Evolutionary conservation across 176 grass and related monocot species (phyloP).

Genomic region (Stipa capillata): DNA sequence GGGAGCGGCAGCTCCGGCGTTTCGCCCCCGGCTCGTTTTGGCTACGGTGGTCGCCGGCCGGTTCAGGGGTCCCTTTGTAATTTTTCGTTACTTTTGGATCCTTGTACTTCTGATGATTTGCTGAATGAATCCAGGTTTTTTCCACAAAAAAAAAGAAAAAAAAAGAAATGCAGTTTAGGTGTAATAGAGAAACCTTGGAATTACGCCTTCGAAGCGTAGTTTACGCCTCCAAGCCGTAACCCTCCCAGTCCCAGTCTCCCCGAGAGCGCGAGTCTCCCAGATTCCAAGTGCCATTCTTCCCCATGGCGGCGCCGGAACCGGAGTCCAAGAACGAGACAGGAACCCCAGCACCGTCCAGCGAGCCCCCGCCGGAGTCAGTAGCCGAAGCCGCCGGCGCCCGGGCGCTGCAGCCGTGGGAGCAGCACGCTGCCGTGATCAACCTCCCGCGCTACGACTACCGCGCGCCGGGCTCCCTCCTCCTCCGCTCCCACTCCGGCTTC

Average conservation of each 20-base stretch:
- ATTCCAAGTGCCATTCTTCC: neutral
- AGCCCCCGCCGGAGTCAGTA: constrained; percentile 7
- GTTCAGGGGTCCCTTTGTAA: too few relatives aligned
- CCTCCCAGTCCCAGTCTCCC: too few relatives aligned
- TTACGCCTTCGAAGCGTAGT: neutral
- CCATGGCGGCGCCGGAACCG: constrained; percentile 38
- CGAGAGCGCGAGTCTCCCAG: neutral
- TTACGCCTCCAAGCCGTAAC: neutral
- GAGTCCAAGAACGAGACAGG: neutral
- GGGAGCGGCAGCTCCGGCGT: too few relatives aligned
- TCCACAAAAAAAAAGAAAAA: too few relatives aligned
- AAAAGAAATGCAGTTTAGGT: too few relatives aligned
- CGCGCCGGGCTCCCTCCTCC: constrained; percentile 59
- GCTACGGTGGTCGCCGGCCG: too few relatives aligned
- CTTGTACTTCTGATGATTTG: too few relatives aligned
- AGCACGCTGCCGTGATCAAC: constrained; percentile 77
- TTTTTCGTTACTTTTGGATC: too few relatives aligned
- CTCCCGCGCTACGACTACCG: constrained; percentile 94
- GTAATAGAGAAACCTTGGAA: too few relatives aligned
- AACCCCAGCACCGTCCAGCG: neutral
- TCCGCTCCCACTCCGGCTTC: constrained; percentile 73
- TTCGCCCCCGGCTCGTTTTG: too few relatives aligned
- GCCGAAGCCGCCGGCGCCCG: neutral
- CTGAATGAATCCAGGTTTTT: too few relatives aligned
- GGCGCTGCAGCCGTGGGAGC: constrained; percentile 66